phyloP scores from a whole-genome alignment of 768 basidiomycete species.

The Podaxis rugospora region DNA sequence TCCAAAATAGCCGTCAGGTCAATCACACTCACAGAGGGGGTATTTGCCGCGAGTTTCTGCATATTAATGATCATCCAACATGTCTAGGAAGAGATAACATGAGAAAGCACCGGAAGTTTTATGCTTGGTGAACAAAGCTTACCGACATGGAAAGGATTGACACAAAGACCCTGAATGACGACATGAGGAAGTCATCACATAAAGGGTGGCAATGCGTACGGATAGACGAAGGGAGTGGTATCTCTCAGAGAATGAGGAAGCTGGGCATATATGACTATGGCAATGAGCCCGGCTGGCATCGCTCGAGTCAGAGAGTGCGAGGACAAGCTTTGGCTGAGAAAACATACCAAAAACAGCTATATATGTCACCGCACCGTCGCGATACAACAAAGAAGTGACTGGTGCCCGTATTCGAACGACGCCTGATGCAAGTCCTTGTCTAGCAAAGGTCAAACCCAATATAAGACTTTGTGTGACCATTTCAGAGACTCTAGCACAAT shows the following conservation, averaged over 20 bases:
- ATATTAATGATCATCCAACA: conserved; percentile 1
- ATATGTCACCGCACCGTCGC: background rate
- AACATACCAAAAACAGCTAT: background rate
- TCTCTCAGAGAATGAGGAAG: background rate
- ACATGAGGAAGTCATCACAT: background rate
- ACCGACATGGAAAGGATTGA: background rate
- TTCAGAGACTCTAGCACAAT: background rate
- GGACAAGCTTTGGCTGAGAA: background rate
- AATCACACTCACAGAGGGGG: background rate
- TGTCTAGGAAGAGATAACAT: background rate
- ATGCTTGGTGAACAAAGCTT: background rate
- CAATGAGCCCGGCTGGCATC: background rate
- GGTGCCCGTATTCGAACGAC: background rate
- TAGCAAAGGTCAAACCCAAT: background rate
- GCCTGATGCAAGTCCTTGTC: background rate
- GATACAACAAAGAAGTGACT: background rate
- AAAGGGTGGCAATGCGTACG: background rate
- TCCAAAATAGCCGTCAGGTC: background rate
- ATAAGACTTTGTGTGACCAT: background rate
- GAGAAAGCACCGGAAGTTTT: background rate
- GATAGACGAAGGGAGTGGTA: background rate
- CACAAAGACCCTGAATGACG: background rate
- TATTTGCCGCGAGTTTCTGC: background rate
- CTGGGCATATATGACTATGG: background rate
- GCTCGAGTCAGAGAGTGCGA: background rate